Conservation (phyloP, 106 monocot genomes). For the Gastrodia elata region DNA sequence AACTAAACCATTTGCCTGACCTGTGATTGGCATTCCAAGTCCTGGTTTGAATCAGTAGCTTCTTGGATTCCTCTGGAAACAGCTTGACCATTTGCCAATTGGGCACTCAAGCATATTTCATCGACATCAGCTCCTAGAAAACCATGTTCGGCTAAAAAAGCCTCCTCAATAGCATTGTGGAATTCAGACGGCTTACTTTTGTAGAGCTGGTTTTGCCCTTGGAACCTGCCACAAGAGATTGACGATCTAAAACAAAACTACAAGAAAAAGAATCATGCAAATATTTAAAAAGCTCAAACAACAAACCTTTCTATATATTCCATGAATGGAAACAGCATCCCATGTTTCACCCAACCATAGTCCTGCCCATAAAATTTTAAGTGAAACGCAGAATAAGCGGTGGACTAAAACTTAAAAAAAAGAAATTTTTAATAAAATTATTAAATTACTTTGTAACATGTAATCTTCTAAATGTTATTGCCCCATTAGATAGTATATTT, state of each 20-base stretch:
- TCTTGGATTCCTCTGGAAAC: conserved; percentile 32
- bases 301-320: conserved; percentile 79
- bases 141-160: conserved; percentile 78
- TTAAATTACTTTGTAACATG: neutral
- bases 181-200: conserved; percentile 57
- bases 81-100: conserved; percentile 17
- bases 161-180: conserved; percentile 77
- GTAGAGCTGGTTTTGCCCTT: conserved; percentile 65
- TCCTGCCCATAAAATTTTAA: conserved; percentile 39
- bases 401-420: neutral
- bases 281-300: neutral
- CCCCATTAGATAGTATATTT: neutral
- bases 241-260: neutral
- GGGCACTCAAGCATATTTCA: conserved; percentile 11
- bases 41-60: conserved; percentile 56
- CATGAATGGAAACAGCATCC: conserved; percentile 78
- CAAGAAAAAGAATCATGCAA: neutral
- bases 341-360: conserved; percentile 93
- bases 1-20: conserved; percentile 25
- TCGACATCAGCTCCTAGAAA: conserved; percentile 28
- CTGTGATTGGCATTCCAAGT: conserved; percentile 55
- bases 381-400: neutral
- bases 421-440: neutral
- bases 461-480: neutral
- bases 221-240: conserved; percentile 48